Percentiles rank a stretch among this genome's conserved stretches.
These are phyloP conservation scores for Eucalyptus polyanthemos DNA, from an alignment of 345 rosid species.

Conservation along the genomic window DNA sequence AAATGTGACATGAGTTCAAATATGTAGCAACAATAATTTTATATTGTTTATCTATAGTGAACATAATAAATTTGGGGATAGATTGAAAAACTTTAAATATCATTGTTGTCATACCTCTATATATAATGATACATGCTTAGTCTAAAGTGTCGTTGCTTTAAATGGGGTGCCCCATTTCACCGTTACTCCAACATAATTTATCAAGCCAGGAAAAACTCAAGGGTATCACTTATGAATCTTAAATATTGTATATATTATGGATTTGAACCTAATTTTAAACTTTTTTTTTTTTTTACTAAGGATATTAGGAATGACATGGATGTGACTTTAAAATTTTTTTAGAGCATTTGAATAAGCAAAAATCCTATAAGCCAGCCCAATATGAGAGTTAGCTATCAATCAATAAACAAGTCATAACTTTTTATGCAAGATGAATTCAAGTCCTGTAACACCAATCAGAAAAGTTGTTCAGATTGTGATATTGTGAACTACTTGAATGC, in stretches of 20 bases:
- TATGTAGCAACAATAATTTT: too few species aligned
- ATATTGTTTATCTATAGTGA: too few species aligned
- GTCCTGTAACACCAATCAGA: fast-evolving
- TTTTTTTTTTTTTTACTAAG: fast-evolving
- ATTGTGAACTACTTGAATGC: not conserved
- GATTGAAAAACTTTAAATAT: fast-evolving
- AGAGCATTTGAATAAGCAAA: fast-evolving
- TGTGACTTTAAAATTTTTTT: fast-evolving
- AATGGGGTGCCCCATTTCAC: not conserved
- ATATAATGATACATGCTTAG: not conserved
- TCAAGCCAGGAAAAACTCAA: fast-evolving
- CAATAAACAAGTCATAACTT: not conserved
- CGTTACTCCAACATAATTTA: too few species aligned
- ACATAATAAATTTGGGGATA: too few species aligned
- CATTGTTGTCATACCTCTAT: not conserved
- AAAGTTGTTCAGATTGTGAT: fast-evolving
- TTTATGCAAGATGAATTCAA: fast-evolving
- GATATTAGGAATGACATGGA: fast-evolving
- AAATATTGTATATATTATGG: fast-evolving
- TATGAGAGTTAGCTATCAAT: fast-evolving
- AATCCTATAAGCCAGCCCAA: fast-evolving
- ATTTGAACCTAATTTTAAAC: not conserved
- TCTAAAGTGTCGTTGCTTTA: not conserved
- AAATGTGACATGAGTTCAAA: too few species aligned
- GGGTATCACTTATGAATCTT: fast-evolving